Conservation (phyloP, 2,329 filamentous ascomycete species). For the Xylaria sp. region DNA sequence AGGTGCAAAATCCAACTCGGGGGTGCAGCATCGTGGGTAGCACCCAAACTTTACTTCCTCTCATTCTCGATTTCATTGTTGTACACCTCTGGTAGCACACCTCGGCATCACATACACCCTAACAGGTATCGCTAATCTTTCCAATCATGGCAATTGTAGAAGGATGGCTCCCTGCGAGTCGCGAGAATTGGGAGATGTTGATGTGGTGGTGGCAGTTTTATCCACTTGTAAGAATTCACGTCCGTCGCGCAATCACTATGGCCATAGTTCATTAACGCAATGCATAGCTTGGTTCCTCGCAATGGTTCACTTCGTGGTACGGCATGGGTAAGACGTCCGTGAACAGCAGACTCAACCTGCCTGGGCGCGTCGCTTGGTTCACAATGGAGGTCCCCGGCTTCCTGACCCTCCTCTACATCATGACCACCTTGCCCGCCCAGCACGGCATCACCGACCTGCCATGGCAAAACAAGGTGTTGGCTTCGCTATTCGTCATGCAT, state of each 20-base stretch:
- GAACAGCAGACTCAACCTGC: slow-evolving; percentile 77
- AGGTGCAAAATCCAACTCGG: background rate
- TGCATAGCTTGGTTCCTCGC: slow-evolving; percentile 68
- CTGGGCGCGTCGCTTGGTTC: slow-evolving; percentile 85
- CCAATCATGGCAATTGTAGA: slow-evolving; percentile 54
- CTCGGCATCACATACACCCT: background rate
- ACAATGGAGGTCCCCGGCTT: slow-evolving; percentile 86
- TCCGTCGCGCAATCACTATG: background rate
- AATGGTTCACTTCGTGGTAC: slow-evolving; percentile 83
- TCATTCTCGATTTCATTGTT: background rate
- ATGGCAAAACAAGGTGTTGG: slow-evolving; percentile 79
- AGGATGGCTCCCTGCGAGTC: slow-evolving; percentile 63
- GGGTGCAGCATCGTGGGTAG: background rate
- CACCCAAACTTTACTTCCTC: background rate
- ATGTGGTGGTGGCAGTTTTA: slow-evolving; percentile 61
- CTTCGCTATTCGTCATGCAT: slow-evolving; percentile 76
- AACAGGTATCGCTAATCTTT: background rate
- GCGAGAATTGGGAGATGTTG: slow-evolving; percentile 62
- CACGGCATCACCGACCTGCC: slow-evolving; percentile 66
- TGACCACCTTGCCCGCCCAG: slow-evolving; percentile 68
- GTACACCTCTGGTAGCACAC: background rate
- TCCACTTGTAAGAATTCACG: slow-evolving; percentile 52
- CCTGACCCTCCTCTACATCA: slow-evolving; percentile 77
- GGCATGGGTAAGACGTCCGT: slow-evolving; percentile 92
- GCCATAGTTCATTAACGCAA: slow-evolving; percentile 8